Base-by-base conservation (phyloP, 2,329 filamentous ascomycete species). In the Phoma sp. region DNA sequence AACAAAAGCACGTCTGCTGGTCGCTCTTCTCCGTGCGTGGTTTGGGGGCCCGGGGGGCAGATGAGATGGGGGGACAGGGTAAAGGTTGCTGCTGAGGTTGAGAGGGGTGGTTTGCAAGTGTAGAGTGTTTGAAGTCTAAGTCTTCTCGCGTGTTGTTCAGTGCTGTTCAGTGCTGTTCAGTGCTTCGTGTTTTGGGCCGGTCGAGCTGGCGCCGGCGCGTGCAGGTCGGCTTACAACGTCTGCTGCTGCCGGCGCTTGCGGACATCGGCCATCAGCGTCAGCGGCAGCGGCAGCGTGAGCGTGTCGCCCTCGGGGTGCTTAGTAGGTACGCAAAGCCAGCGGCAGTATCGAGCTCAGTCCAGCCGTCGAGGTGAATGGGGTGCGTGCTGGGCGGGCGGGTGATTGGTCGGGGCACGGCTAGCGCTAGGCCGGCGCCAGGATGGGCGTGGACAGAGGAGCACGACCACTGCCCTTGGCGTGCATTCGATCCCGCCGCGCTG, bases 401-500 rank as follows among this genome's bases (percentile, higher is more conserved):
- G 41, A 55, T 55, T 37, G 52, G 52, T 3, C 52, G 52, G 52
- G 52, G 52, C 15, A 25, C 21, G 4, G 36, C 15, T 49, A 43
- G 47, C 46, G 45, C 52, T 17, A 50, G 45, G 48, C 52, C 46
- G 52, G 40, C 36, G 52, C 46, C 50, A 46, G 52, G 46, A 51
- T 55, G 43, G 29, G 44, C 24, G 32, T 35, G n/a, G n/a, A 17
- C 32, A 8, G 15, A 17, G 9, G 9, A 41, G 52, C 52, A 51
- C 47, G 52, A 55, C 45, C 52, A 51, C 41, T 38, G 35, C 31
- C 25, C 52, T 55, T 55, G 52, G 52, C 52, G 44, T 39, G 46
- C 52, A 50, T 50, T 50, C 24, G 36, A 50, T 51, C 52, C 52
- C 52, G 52, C 52, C 52, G 46, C 46, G 52, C 41, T 55, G 52